Evolutionary conservation across 2,329 filamentous ascomycete genomes (phyloP), one percentile per base, ranked within the genome.

Genomic region (Xylaria sp.): DNA sequence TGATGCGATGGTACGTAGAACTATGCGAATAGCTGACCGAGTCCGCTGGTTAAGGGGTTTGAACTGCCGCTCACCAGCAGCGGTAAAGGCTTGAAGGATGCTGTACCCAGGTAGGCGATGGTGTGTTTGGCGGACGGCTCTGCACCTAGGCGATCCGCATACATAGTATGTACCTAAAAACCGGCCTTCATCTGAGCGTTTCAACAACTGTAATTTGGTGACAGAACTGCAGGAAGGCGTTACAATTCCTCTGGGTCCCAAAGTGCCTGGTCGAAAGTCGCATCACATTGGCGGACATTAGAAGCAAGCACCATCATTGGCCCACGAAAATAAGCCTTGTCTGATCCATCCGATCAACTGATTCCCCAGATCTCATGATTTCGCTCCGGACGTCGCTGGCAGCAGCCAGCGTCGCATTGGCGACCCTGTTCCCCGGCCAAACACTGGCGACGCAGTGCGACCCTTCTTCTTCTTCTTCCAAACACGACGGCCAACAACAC

Each of bases 381-480:
- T 26, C 60, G 28, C 56, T 6, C 28, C 56, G 54, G 17, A 23
- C 49, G 26, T 57, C 57, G 59, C 57, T 69, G 56, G 63, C 57
- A 49, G 46, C 20, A 4, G 63, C 56, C 57, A 62, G 49, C 60
- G 44, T 66, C 69, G 61, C 63, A 46, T 56, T 63, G n/a, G 63
- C 69, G 26, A 57, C 59, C 62, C 51, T 59, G 26, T 38, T 61
- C 17, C n/a, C 62, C 31, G 20, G 23, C 51, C 57, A 20, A n/a
- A n/a, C 64, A 31, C 40, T 38, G 38, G 60, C 46, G 40, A 61
- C 56, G 26, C 48, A 46, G 54, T 51, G 64, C 49, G 17, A 49
- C 40, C 38, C 38, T 6, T 40, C 15, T 40, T 38, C 36, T 13
- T 33, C 31, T 33, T 33, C 31, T 9, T 9, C 33, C 33, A 33